A percentile compares a stretch with the other conserved stretches of the same genome.
phyloP scores from a whole-genome alignment of 1,284 basidiomycete species.

The Earliella scabrosa region DNA sequence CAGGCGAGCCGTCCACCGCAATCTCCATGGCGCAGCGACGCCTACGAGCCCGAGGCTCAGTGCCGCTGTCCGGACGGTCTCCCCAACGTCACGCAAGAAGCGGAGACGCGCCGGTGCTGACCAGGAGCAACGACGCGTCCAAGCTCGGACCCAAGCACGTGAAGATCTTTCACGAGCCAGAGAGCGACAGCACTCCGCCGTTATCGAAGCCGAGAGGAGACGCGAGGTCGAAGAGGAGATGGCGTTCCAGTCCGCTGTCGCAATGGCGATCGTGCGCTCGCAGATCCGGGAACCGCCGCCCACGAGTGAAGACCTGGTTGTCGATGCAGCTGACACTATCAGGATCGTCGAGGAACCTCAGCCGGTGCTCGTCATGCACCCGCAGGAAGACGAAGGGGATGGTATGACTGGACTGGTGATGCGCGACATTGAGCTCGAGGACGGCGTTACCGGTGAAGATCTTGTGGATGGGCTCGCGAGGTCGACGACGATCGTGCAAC shows the following conservation, averaged over 20 bases:
- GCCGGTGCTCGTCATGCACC: no score
- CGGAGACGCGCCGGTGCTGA: background rate
- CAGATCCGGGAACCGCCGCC: background rate
- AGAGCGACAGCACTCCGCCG: background rate
- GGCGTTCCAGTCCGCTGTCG: background rate
- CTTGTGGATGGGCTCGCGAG: no score
- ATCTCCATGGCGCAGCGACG: background rate
- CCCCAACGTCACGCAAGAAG: background rate
- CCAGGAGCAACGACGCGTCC: background rate
- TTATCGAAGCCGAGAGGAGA: conserved; percentile 1
- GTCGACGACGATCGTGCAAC: no score
- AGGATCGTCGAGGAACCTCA: no score
- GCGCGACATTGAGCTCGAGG: no score
- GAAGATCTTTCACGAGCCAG: background rate
- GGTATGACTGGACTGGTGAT: no score
- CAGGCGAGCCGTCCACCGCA: background rate
- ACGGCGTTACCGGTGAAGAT: no score
- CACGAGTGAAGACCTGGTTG: background rate
- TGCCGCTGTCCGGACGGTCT: background rate
- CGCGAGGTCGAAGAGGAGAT: background rate
- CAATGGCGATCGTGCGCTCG: background rate
- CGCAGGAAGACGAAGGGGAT: no score
- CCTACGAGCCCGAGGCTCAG: background rate
- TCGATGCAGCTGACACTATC: no score
- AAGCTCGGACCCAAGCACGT: background rate